Evolutionary conservation across 768 basidiomycete genomes (phyloP).

Genomic region (Leccinum boreale): DNA sequence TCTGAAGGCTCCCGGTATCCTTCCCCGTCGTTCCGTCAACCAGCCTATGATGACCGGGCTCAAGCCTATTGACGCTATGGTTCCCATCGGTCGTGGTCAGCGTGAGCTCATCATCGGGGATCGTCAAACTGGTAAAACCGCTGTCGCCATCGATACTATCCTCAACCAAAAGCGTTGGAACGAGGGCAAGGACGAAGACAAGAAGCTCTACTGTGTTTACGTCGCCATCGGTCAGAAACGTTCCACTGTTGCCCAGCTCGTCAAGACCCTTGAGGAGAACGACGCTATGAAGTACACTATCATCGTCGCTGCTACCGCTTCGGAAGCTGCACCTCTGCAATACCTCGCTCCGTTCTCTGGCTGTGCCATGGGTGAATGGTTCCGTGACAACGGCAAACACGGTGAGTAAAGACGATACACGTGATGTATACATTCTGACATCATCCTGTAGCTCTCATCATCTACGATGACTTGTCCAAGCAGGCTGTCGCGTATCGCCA

Average conservation of each 20-base stretch:
- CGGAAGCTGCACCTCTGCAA: slow-evolving; percentile 98
- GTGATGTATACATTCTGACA: slow-evolving; percentile 10
- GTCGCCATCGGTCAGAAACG: slow-evolving; percentile 99
- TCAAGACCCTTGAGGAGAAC: slow-evolving; percentile 99
- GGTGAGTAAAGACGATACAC: slow-evolving; percentile 46
- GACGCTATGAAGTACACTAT: slow-evolving; percentile 99
- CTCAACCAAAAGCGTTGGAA: slow-evolving; percentile 99
- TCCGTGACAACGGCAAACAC: slow-evolving; percentile 99
- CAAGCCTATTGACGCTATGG: slow-evolving; percentile 99
- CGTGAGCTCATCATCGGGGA: slow-evolving; percentile 99
- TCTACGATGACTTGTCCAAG: slow-evolving; percentile 99
- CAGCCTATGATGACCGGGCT: slow-evolving; percentile 99
- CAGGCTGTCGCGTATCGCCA: slow-evolving; percentile 99
- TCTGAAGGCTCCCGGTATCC: slow-evolving; percentile 97
- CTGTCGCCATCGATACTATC: slow-evolving; percentile 99
- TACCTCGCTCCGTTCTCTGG: slow-evolving; percentile 99
- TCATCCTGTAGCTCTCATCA: slow-evolving; percentile 71
- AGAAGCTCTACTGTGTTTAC: slow-evolving; percentile 99
- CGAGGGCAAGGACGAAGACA: slow-evolving; percentile 91
- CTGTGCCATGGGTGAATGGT: slow-evolving; percentile 99
- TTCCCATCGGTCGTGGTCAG: slow-evolving; percentile 99
- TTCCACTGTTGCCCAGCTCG: slow-evolving; percentile 98
- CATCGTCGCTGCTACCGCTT: slow-evolving; percentile 98
- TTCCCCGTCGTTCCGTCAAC: slow-evolving; percentile 98
- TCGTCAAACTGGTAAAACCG: slow-evolving; percentile 99